Percentiles rank a stretch among this genome's conserved stretches.
These are phyloP conservation scores for Cicer chorassanicum DNA, from an alignment of 306 rosid genomes.

Conservation along the genomic window DNA sequence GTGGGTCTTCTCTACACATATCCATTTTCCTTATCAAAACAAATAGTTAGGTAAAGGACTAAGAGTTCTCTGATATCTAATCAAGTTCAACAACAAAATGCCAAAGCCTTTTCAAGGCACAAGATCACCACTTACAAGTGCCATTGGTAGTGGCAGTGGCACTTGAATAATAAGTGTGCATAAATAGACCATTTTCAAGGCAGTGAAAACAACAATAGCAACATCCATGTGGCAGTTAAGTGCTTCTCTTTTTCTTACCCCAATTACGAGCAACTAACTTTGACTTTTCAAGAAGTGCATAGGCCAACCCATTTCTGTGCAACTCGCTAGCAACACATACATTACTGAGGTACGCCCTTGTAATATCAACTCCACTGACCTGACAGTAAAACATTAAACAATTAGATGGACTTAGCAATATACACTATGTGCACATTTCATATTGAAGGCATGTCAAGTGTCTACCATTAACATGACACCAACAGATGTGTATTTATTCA, in stretches of 20 bases:
- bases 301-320: constrained; percentile 84
- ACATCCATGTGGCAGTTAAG: background rate
- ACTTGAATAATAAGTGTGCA: background rate
- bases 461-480: too few relatives aligned
- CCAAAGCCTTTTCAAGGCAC: background rate
- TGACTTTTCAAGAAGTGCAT: constrained; percentile 73
- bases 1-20: background rate
- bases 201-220: constrained; percentile 2
- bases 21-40: background rate
- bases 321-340: constrained; percentile 89
- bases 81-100: constrained; percentile 22
- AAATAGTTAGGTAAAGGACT: constrained; percentile 21
- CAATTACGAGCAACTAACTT: constrained; percentile 81
- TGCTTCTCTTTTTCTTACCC: constrained; percentile 60
- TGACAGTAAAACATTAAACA: constrained; percentile 49
- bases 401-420: background rate
- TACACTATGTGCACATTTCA: too few relatives aligned
- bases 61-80: constrained; percentile 1
- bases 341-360: constrained; percentile 94
- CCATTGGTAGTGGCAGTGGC: background rate
- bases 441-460: too few relatives aligned
- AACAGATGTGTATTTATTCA: too few relatives aligned
- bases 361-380: constrained; percentile 71
- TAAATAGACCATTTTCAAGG: constrained; percentile 11
- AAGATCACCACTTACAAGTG: constrained; percentile 24